Evolutionary conservation across 192 early-diverging fungal species (phyloP), one percentile per base, ranked within the genome.

Genomic region (Geranomyces variabilis): DNA sequence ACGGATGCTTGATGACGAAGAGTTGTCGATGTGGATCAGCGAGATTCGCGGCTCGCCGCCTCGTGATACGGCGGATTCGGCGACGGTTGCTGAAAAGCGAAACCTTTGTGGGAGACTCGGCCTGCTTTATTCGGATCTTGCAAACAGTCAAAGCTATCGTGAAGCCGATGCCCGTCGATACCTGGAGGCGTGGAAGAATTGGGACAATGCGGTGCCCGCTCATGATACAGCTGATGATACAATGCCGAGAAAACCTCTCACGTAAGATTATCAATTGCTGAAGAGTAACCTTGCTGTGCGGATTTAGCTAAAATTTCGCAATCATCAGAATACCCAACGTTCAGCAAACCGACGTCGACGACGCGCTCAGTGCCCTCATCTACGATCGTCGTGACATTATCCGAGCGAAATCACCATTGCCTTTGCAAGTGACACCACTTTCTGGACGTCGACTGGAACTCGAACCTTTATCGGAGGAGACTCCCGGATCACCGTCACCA

Each of bases 241-340:
- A 10, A 10, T 10, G 10, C 10, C 36, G 10, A 41, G 10, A 41
- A 41, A 41, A 3, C 36, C 36, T n/a, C n/a, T n/a, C 5, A 41
- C 36, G 36, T 41, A 41, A 41, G 36, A n/a, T n/a, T n/a, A n/a
- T n/a, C n/a, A n/a, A n/a, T n/a, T n/a, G n/a, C n/a, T n/a, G n/a
- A n/a, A n/a, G n/a, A n/a, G n/a, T n/a, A n/a, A n/a, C n/a, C n/a
- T n/a, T n/a, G n/a, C n/a, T n/a, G n/a, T n/a, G n/a, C n/a, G n/a
- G n/a, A n/a, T n/a, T n/a, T 41, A 41, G 36, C 36, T 41, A 10
- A 7, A 41, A 53, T 53, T 53, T 53, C 4, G 51, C 51, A 8
- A 53, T n/a, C 36, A 41, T 41, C 51, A 53, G 51, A 17, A 53
- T 53, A 53, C 51, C 51, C 24, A 15, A 53, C 19, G 51, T 53